Conservation (phyloP, 2,329 filamentous ascomycete species). For the Pseudopyrenochaeta lycopersici region DNA sequence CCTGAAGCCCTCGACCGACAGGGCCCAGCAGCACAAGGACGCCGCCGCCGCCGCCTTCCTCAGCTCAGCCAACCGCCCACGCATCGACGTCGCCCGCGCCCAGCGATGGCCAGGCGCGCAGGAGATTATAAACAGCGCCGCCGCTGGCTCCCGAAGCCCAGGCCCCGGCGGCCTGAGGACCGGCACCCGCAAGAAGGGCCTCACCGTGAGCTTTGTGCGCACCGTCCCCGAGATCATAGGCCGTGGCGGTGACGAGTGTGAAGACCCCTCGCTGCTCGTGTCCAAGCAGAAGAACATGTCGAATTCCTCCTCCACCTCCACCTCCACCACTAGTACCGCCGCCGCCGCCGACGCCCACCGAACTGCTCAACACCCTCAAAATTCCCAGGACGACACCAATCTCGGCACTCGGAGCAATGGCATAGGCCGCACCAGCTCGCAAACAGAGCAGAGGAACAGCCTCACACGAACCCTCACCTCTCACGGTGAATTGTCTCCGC, state of each 20-base stretch:
- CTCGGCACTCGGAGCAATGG: conserved; percentile 35
- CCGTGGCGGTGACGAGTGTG: conserved; percentile 87
- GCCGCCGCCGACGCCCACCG: conserved; percentile 23
- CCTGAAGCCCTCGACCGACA: conserved; percentile 62
- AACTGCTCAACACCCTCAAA: conserved; percentile 27
- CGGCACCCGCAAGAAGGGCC: conserved; percentile 66
- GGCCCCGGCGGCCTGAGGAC: conserved; percentile 48
- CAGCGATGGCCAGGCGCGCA: conserved; percentile 61
- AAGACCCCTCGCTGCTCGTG: conserved; percentile 76
- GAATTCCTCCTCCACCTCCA: background rate
- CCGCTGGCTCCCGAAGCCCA: conserved; percentile 43
- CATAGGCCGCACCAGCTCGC: conserved; percentile 37
- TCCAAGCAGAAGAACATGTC: conserved; percentile 63
- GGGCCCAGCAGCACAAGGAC: conserved; percentile 43
- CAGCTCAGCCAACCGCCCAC: conserved; percentile 41
- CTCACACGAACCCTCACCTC: conserved; percentile 46
- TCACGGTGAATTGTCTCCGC: conserved; percentile 47
- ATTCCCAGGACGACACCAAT: conserved; percentile 42
- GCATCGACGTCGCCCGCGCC: conserved; percentile 60
- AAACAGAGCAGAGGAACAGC: conserved; percentile 37
- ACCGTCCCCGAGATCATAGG: conserved; percentile 83
- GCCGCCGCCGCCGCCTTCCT: conserved; percentile 40
- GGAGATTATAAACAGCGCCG: conserved; percentile 50
- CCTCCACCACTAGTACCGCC: conserved; percentile 10
- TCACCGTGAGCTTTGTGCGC: conserved; percentile 78